A percentile compares a stretch with the other conserved stretches of the same genome.
Conservation (phyloP, 129 eudicot species). For the Centrapalus pauciflorus region DNA sequence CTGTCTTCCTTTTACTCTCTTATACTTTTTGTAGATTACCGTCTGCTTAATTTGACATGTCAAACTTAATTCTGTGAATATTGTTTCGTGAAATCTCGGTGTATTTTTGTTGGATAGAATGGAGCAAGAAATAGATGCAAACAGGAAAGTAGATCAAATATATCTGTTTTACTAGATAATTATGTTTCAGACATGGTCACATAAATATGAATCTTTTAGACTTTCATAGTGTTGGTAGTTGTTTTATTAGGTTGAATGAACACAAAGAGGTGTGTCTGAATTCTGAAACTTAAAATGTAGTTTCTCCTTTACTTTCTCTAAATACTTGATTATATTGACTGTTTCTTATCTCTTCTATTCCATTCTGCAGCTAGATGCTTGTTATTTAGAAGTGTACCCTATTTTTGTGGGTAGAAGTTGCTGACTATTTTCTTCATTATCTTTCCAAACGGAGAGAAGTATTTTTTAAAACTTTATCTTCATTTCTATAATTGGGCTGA, state of each 20-base stretch:
- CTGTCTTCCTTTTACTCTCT: neutral
- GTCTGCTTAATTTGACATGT: constrained; percentile 8
- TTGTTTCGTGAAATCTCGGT: constrained; percentile 16
- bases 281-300: neutral
- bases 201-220: constrained; percentile 4
- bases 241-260: neutral
- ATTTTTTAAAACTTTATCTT: neutral
- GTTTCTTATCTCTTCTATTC: neutral
- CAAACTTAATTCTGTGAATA: constrained; percentile 7
- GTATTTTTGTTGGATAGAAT: constrained; percentile 12
- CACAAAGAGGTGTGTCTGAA: constrained; percentile 6
- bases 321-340: neutral
- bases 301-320: neutral
- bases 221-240: neutral
- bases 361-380: neutral
- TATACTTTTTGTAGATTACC: neutral
- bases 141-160: constrained; percentile 25
- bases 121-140: constrained; percentile 20
- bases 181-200: constrained; percentile 11
- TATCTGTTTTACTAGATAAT: constrained; percentile 8
- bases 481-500: neutral
- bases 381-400: neutral
- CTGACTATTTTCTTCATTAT: neutral
- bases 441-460: neutral
- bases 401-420: neutral